A percentile compares a stretch with the other conserved stretches of the same genome.
phyloP scores from a whole-genome alignment of 352 stramenopile genomes.

The Phytophthora multivora region DNA sequence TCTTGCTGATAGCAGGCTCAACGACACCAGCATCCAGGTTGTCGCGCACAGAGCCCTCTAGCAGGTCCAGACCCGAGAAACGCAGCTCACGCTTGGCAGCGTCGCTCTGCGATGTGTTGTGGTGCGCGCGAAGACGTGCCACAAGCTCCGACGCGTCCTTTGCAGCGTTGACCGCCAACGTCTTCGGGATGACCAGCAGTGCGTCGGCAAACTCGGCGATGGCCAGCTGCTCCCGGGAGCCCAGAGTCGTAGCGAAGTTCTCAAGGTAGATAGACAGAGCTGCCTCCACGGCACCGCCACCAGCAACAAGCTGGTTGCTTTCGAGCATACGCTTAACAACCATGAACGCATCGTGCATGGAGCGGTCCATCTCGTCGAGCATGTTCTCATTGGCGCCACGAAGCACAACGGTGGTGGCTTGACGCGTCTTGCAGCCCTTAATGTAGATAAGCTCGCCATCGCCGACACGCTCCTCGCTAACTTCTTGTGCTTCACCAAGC shows the following conservation, averaged over 20 bases:
- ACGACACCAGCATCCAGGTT: constrained; percentile 98
- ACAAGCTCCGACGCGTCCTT: constrained; percentile 99
- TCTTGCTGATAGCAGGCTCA: constrained; percentile 99
- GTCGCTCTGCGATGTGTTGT: constrained; percentile 96
- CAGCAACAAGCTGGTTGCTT: constrained; percentile 97
- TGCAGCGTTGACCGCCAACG: constrained; percentile 98
- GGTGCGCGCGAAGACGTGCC: constrained; percentile 94
- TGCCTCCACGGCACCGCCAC: constrained; percentile 97
- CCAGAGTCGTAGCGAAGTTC: constrained; percentile 97
- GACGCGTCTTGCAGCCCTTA: constrained; percentile 94
- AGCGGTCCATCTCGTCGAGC: constrained; percentile 99
- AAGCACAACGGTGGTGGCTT: constrained; percentile 97
- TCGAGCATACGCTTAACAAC: constrained; percentile 99
- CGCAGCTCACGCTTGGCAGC: constrained; percentile 74
- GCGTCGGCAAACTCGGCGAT: constrained; percentile 99
- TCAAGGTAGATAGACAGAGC: constrained; percentile 98
- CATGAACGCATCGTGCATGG: constrained; percentile 98
- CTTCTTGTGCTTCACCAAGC: constrained; percentile 93
- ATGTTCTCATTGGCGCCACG: constrained; percentile 99
- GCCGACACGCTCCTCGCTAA: constrained; percentile 96
- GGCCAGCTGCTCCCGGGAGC: constrained; percentile 97
- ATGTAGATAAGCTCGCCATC: constrained; percentile 99
- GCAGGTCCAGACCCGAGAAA: constrained; percentile 96
- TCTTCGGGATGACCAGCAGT: constrained; percentile 99
- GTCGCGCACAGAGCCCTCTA: constrained; percentile 95